Evolutionary conservation across 345 rosid species (phyloP), one percentile per base, ranked within the genome.

Genomic region (Brassica cretica): DNA sequence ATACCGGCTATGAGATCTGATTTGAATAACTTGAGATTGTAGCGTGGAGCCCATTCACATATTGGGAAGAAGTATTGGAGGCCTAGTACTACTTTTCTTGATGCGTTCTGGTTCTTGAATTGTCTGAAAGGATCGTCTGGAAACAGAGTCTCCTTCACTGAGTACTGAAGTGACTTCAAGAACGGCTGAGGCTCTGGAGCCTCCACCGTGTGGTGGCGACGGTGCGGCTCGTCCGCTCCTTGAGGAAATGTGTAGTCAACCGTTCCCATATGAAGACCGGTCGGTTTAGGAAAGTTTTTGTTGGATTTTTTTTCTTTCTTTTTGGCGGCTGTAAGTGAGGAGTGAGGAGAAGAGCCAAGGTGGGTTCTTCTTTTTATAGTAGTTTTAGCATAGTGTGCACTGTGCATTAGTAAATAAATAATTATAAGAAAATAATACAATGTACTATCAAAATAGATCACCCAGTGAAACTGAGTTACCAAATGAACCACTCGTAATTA

Each of bases 101-200:
- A 80, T 1, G 85, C 27, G 1, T 82, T 81, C 71, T 90, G 96
- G 84, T 89, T 85, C 82, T 87, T 88, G 87, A 95, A 89, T 73
- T 91, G 98, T 55, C 88, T 82, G 32, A 95, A 83, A 6, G 98
- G 99, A 78, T 95, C 98, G 64, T 93, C 99, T 0, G 98, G 99
- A 78, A 95, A 91, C 78, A 91, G 78, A 32, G 98, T 93, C 82
- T 95, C 99, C 64, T 86, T 91, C 41, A 95, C 79, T 79, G 80
- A 85, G 41, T 87, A 70, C 75, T 80, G 80, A 16, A 95, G 82
- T n/a, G 98, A 88, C 77, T 81, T 78, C 32, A 88, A 39, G 80
- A 91, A 91, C 2, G 99, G 92, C 53, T 88, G 91, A 15, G 96
- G 64, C 41, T 89, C 85, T 6, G 98, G 99, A 80, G 93, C 80